Evolutionary conservation across 2,329 filamentous ascomycete genomes (phyloP).

Genomic region (Aspergillus jensenii): DNA sequence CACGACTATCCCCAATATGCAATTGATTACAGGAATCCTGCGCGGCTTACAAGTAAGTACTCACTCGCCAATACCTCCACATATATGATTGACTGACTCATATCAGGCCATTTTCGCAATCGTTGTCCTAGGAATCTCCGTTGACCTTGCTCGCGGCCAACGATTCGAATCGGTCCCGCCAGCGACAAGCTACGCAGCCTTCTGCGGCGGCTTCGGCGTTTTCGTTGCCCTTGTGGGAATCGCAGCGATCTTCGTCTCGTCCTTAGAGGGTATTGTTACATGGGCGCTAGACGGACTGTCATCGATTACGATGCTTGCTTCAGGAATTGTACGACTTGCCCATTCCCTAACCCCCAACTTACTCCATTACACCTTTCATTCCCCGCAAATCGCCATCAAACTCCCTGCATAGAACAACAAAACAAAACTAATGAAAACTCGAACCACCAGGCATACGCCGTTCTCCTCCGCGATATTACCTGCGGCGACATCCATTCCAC

Average conservation of each 20-base stretch:
- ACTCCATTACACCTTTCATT: neutral
- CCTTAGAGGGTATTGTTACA: slow-evolving; percentile 15
- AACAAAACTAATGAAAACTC: too few species aligned
- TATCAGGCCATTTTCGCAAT: slow-evolving; percentile 19
- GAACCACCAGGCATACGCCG: slow-evolving; percentile 5
- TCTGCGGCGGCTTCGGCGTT: slow-evolving; percentile 22
- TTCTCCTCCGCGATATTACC: slow-evolving; percentile 17
- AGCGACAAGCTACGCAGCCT: slow-evolving; percentile 22
- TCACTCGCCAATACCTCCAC: neutral
- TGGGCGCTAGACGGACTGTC: slow-evolving; percentile 23
- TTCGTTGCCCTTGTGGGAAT: slow-evolving; percentile 19
- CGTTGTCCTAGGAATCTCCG: slow-evolving; percentile 24
- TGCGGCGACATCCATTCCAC: slow-evolving; percentile 12
- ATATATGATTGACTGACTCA: neutral
- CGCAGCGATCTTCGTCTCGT: slow-evolving; percentile 12
- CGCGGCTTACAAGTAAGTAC: neutral
- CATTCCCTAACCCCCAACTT: too few species aligned
- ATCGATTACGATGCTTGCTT: slow-evolving; percentile 20
- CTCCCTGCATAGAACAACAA: too few species aligned
- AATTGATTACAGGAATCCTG: neutral
- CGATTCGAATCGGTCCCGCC: slow-evolving; percentile 14
- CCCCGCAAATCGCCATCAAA: neutral
- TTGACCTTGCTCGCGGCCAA: slow-evolving; percentile 23
- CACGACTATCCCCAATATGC: neutral
- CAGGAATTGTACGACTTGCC: slow-evolving; percentile 21